Conservation (phyloP, 176 grass and related monocot species). For the Secale cereale region DNA sequence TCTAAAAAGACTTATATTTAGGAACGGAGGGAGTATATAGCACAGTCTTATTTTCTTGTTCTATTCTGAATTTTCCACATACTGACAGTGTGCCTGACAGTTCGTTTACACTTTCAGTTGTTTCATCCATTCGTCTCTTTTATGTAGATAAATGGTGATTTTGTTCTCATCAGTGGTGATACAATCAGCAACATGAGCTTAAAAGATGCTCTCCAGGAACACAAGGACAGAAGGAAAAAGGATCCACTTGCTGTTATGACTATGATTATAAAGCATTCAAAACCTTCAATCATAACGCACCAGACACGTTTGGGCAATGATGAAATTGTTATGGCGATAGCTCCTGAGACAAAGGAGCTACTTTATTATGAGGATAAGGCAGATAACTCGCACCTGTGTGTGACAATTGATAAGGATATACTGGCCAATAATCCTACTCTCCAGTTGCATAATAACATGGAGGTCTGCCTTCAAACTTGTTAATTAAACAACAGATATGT, state of each 20-base stretch:
- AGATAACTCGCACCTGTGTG: constrained; percentile 38
- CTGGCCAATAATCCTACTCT: constrained; percentile 69
- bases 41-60: background rate
- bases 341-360: constrained; percentile 85
- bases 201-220: constrained; percentile 68
- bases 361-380: constrained; percentile 79
- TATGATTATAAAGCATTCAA: constrained; percentile 87
- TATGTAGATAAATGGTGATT: constrained; percentile 86
- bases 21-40: too few species aligned
- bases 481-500: background rate
- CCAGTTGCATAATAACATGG: constrained; percentile 74
- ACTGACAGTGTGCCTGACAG: background rate
- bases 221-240: constrained; percentile 88
- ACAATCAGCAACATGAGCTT: constrained; percentile 94
- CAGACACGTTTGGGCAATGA: constrained; percentile 86
- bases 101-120: constrained; percentile 6
- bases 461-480: constrained; percentile 52
- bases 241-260: constrained; percentile 94
- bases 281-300: constrained; percentile 58
- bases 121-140: constrained; percentile 20
- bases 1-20: too few species aligned
- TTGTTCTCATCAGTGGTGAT: constrained; percentile 93
- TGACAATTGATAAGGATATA: constrained; percentile 85
- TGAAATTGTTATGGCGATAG: constrained; percentile 73
- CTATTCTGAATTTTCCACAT: background rate